These are phyloP conservation scores for Torulaspora franciscae DNA, from an alignment of 805 yeast genomes.

Conservation along the genomic window DNA sequence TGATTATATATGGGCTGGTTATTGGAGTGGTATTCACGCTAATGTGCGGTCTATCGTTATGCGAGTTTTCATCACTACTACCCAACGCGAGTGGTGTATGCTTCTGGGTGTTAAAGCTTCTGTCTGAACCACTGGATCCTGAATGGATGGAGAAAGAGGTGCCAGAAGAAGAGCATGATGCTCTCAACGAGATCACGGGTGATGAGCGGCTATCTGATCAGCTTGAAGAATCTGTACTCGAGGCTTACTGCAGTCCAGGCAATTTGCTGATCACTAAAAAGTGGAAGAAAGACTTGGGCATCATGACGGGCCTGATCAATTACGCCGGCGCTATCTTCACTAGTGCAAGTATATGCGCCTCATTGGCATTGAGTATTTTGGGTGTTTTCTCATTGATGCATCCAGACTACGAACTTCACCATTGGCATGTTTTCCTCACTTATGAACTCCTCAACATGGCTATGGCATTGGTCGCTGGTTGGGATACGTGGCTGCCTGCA, in stretches of 20 bases:
- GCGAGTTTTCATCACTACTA: conserved; percentile 50
- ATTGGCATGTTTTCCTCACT: conserved; percentile 53
- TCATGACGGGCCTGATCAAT: conserved; percentile 56
- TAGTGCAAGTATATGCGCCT: conserved; percentile 53
- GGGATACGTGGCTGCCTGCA: conserved; percentile 48
- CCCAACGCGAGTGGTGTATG: conserved; percentile 59
- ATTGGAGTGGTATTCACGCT: conserved; percentile 45
- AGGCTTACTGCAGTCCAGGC: conserved; percentile 9
- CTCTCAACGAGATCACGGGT: neutral
- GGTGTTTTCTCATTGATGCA: conserved; percentile 45
- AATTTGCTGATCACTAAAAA: conserved; percentile 6
- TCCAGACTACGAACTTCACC: conserved; percentile 37
- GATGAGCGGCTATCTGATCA: neutral
- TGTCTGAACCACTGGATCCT: conserved; percentile 21
- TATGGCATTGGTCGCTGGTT: conserved; percentile 45
- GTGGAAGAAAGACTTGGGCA: conserved; percentile 6
- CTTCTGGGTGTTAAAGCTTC: conserved; percentile 53
- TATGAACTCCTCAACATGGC: conserved; percentile 44
- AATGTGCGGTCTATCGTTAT: conserved; percentile 46
- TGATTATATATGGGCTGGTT: conserved; percentile 52
- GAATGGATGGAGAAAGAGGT: conserved; percentile 6
- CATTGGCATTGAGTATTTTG: conserved; percentile 48
- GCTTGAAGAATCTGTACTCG: conserved; percentile 10
- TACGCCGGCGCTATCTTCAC: conserved; percentile 61
- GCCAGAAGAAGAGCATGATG: neutral